Evolutionary conservation across 2,329 filamentous ascomycete species (phyloP), one percentile per base, ranked within the genome.

Genomic region (Ophiostoma angusticollis): DNA sequence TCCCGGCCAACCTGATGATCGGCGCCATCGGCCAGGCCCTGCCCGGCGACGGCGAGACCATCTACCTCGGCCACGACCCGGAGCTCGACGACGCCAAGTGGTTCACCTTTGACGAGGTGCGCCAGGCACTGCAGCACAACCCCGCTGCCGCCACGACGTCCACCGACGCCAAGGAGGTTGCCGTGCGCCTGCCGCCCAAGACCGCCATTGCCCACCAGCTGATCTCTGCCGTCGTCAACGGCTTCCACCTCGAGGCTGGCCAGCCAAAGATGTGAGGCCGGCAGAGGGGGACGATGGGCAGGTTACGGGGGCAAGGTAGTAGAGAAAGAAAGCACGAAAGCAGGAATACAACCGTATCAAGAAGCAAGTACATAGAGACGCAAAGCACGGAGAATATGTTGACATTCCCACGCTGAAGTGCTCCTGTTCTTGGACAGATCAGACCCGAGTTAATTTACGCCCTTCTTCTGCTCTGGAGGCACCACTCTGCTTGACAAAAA

Each of bases 201-300:
- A 93, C 86, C 25, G 89, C 91, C 2, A 96, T 98, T 68, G 91
- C 91, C 13, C 83, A 96, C 58, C 82, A 87, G 56, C 61, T 96
- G 54, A 77, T 98, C 50, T 70, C 67, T 37, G 84, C 86, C 1
- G 85, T 94, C 12, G 72, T 80, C 1, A 74, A 78, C 36, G 85
- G 85, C 0, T 91, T 83, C 55, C 62, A 83, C 43, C n/a, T n/a
- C n/a, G 67, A 66, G 9, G 65, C 63, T 2, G 60, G 47, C 4
- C 27, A 24, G 21, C 50, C 68, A 43, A 79, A 74, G 57, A 72
- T 72, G 9, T 72, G 27, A 35, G n/a, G n/a, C n/a, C n/a, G n/a
- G n/a, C n/a, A n/a, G n/a, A n/a, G n/a, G n/a, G n/a, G n/a, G n/a
- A n/a, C n/a, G n/a, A n/a, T n/a, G n/a, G n/a, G n/a, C n/a, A n/a